These are phyloP conservation scores for Obba rivulosa DNA, from an alignment of 768 basidiomycete species.

Conservation along the genomic window DNA sequence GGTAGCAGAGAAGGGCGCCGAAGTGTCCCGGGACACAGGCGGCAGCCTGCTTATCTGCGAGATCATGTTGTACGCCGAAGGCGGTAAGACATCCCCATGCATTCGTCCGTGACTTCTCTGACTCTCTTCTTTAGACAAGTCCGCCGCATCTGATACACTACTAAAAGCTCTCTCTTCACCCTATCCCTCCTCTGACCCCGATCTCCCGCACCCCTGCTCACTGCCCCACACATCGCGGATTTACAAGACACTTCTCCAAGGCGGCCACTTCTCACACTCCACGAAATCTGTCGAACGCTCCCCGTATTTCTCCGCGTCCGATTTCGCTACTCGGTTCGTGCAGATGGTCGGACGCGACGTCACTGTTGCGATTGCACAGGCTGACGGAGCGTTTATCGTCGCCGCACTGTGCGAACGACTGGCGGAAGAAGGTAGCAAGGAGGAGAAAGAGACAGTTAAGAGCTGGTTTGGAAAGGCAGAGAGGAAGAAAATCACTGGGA, in stretches of 20 bases:
- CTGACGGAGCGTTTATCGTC: constrained; percentile 70
- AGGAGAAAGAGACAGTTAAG: constrained; percentile 41
- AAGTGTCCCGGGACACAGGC: constrained; percentile 66
- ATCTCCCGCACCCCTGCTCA: constrained; percentile 65
- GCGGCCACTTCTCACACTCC: constrained; percentile 77
- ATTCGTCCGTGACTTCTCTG: neutral
- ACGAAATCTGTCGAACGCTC: constrained; percentile 49
- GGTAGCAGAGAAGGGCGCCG: constrained; percentile 56
- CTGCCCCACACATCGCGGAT: constrained; percentile 77
- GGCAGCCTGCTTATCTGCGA: constrained; percentile 77
- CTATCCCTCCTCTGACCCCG: constrained; percentile 49
- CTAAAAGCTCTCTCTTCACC: constrained; percentile 48
- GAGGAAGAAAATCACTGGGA: constrained; percentile 47
- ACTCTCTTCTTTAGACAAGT: constrained; percentile 53
- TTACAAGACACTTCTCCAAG: constrained; percentile 87
- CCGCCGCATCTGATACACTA: constrained; percentile 53
- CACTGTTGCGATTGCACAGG: constrained; percentile 49
- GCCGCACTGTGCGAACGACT: constrained; percentile 57
- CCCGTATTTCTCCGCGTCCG: constrained; percentile 47
- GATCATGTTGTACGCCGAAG: constrained; percentile 79
- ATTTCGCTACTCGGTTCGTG: constrained; percentile 59
- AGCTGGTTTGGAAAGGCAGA: constrained; percentile 53
- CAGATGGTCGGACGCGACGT: constrained; percentile 46
- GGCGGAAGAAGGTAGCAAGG: constrained; percentile 28
- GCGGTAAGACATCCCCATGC: constrained; percentile 47